A percentile compares a stretch with the other conserved stretches of the same genome.
Evolutionary conservation across 1,284 basidiomycete species (phyloP).

Genomic region (Trametes sp.): DNA sequence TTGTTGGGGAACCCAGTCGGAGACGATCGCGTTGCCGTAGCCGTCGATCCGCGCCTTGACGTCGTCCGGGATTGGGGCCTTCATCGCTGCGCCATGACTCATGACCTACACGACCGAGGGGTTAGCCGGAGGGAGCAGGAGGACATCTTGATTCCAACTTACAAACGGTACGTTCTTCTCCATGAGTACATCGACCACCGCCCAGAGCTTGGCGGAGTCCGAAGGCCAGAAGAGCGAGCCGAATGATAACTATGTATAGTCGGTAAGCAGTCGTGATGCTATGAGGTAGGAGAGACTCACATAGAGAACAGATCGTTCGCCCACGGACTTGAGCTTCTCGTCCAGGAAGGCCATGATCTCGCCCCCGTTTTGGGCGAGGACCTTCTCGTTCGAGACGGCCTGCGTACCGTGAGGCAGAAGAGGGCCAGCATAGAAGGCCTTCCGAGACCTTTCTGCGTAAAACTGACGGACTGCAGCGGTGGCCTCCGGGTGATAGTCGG

Average conservation of each 20-base stretch:
- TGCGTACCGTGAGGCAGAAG: constrained; percentile 15
- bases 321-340: constrained; percentile 19
- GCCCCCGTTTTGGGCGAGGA: not conserved
- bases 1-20: constrained; percentile 34
- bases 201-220: constrained; percentile 21
- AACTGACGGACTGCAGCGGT: constrained; percentile 13
- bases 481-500: constrained; percentile 24
- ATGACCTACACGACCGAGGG: not conserved
- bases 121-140: not conserved
- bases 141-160: too few relatives aligned
- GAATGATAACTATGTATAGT: constrained; percentile 32
- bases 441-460: constrained; percentile 20
- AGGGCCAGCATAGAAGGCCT: constrained; percentile 26
- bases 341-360: constrained; percentile 30
- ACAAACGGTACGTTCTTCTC: constrained; percentile 31
- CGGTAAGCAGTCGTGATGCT: too few relatives aligned
- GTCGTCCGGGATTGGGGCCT: constrained; percentile 25
- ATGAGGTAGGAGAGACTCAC: constrained; percentile 20
- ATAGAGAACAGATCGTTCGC: constrained; percentile 32
- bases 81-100: not conserved
- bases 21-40: constrained; percentile 28
- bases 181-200: constrained; percentile 27
- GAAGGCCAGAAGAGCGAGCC: constrained; percentile 31
- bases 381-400: not conserved
- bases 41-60: constrained; percentile 23